A percentile compares a stretch with the other conserved stretches of the same genome.
Evolutionary conservation across 768 basidiomycete genomes (phyloP).

Genomic region (Podaxis rugospora): DNA sequence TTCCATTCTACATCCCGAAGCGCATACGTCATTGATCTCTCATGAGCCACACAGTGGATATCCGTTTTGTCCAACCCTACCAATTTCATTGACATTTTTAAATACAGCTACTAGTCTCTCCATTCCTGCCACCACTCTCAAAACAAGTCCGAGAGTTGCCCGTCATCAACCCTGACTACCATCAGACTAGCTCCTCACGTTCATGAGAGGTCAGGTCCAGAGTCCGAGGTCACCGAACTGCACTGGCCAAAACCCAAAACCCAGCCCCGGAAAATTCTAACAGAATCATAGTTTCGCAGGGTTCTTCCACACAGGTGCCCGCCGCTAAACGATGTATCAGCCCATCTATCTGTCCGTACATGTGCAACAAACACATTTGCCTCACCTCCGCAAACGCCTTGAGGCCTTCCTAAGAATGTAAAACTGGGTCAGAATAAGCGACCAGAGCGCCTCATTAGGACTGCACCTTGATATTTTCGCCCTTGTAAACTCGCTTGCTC

Average conservation of each 20-base stretch:
- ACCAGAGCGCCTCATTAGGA: neutral
- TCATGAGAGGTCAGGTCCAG: neutral
- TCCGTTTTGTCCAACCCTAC: neutral
- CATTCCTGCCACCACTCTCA: neutral
- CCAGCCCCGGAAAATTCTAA: slow-evolving; percentile 3
- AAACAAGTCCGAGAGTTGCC: neutral
- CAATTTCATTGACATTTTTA: neutral
- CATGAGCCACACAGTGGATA: neutral
- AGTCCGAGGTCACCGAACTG: neutral
- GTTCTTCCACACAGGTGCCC: slow-evolving; percentile 14
- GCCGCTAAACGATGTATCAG: slow-evolving; percentile 11
- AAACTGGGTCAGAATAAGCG: neutral
- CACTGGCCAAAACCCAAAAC: neutral
- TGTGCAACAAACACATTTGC: neutral
- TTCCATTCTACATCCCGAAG: slow-evolving; percentile 9
- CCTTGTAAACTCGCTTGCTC: slow-evolving; percentile 50
- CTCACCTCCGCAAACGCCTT: slow-evolving; percentile 63
- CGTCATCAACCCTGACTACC: neutral
- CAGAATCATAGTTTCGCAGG: slow-evolving; percentile 15
- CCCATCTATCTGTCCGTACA: neutral
- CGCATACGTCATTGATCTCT: slow-evolving; percentile 6
- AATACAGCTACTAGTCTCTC: neutral
- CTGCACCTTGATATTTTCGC: slow-evolving; percentile 67
- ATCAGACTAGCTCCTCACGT: neutral
- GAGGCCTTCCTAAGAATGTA: slow-evolving; percentile 54